phyloP scores from a whole-genome alignment of 1,284 basidiomycete species.

The Boletus semigastroideus region DNA sequence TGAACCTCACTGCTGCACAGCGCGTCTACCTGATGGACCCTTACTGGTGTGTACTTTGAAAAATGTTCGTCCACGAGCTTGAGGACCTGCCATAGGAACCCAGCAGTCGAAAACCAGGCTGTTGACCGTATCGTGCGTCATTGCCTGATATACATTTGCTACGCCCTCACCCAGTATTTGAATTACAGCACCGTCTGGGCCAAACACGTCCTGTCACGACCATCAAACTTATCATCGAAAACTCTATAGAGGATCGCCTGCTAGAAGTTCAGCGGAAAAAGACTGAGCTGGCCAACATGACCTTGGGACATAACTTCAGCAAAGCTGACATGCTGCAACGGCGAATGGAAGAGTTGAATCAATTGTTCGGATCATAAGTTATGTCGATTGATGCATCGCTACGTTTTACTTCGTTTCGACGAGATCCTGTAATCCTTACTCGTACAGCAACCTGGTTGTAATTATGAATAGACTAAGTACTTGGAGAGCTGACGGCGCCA shows the following conservation, averaged over 20 bases:
- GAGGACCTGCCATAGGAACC: conserved; percentile 65
- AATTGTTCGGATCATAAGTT: conserved; percentile 56
- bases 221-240: conserved; percentile 89
- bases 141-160: neutral
- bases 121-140: conserved; percentile 79
- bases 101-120: conserved; percentile 95
- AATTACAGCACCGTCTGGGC: conserved; percentile 79
- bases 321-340: conserved; percentile 83
- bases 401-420: conserved; percentile 9
- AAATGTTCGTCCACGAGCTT: neutral
- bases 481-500: neutral
- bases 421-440: conserved; percentile 31
- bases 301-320: conserved; percentile 76
- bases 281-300: conserved; percentile 89
- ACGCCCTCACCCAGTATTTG: conserved; percentile 7
- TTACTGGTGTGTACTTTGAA: conserved; percentile 66
- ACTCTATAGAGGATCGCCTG: conserved; percentile 89
- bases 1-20: conserved; percentile 91
- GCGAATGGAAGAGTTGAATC: conserved; percentile 78
- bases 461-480: conserved; percentile 32
- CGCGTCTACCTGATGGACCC: conserved; percentile 95
- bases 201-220: conserved; percentile 91
- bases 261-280: conserved; percentile 94
- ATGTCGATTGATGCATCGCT: conserved; percentile 14
- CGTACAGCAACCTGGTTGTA: conserved; percentile 31